phyloP scores from a whole-genome alignment of 169 alveolate genomes.

The Babesia bigemina region DNA sequence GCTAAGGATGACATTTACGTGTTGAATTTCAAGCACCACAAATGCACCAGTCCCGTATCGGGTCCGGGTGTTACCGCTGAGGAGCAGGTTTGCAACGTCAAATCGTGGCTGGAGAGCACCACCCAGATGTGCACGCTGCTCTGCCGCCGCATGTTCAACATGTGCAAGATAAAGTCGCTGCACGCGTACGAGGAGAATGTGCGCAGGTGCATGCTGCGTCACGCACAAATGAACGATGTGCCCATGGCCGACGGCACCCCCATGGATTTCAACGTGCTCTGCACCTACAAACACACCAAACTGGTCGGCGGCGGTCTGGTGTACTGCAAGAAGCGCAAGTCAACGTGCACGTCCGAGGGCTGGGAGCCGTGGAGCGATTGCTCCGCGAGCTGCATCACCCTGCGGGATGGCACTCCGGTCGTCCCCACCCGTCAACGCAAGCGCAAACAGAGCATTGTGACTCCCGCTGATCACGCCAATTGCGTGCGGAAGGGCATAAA shows the following conservation, averaged over 20 bases:
- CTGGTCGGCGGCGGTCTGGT: slow-evolving; percentile 53
- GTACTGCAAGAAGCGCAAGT: slow-evolving; percentile 39
- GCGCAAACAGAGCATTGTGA: background rate
- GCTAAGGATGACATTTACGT: slow-evolving; percentile 8
- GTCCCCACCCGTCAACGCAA: slow-evolving; percentile 14
- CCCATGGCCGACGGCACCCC: background rate
- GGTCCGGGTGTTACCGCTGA: background rate
- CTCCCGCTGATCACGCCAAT: background rate
- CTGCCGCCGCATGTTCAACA: slow-evolving; percentile 12
- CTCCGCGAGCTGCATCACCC: slow-evolving; percentile 15
- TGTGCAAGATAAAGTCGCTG: slow-evolving; percentile 9
- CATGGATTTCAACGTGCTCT: slow-evolving; percentile 1
- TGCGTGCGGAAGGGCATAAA: background rate
- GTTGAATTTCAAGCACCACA: slow-evolving; percentile 17
- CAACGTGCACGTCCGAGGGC: slow-evolving; percentile 13
- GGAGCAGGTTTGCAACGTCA: slow-evolving; percentile 3
- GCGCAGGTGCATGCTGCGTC: slow-evolving; percentile 27
- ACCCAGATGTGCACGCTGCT: slow-evolving; percentile 1
- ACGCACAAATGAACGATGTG: slow-evolving; percentile 3
- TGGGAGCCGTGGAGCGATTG: slow-evolving; percentile 46
- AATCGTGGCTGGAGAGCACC: background rate
- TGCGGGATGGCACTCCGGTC: background rate
- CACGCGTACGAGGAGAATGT: slow-evolving; percentile 10
- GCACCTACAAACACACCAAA: slow-evolving; percentile 11
- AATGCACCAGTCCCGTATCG: background rate